phyloP scores from a whole-genome alignment of 202 grass and related monocot genomes.

The Panicum virgatum region DNA sequence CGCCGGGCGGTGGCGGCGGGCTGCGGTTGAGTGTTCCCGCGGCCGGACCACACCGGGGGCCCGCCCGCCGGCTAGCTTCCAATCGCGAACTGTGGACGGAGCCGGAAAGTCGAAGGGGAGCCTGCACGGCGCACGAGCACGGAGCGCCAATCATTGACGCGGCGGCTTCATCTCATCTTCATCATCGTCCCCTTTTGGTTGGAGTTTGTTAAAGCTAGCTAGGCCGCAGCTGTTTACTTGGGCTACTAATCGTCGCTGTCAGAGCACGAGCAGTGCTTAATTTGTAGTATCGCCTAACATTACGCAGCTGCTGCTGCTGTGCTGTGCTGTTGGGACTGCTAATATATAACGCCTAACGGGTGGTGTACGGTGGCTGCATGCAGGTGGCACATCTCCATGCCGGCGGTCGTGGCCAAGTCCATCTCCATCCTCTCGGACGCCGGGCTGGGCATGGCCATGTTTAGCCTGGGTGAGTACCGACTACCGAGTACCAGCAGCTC shows the following conservation, averaged over 20 bases:
- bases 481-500: too few relatives aligned
- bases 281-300: background rate
- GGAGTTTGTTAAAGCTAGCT: background rate
- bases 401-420: constrained; percentile 77
- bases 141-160: constrained; percentile 12
- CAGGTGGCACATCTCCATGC: constrained; percentile 93
- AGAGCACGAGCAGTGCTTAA: background rate
- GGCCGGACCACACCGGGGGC: constrained; percentile 24
- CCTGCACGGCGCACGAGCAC: constrained; percentile 33
- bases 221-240: background rate
- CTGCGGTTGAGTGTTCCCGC: background rate
- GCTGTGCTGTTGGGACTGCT: background rate
- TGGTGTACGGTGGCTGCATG: background rate
- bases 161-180: background rate
- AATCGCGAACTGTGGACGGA: constrained; percentile 9
- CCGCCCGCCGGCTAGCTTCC: constrained; percentile 14
- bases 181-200: background rate
- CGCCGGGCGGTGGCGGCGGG: constrained; percentile 16
- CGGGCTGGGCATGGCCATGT: constrained; percentile 98
- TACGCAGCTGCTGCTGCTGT: too few relatives aligned
- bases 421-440: constrained; percentile 98
- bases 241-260: constrained; percentile 6
- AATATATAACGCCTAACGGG: background rate
- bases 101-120: constrained; percentile 5
- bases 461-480: constrained; percentile 84